These are phyloP conservation scores for Phytopythium aichiense DNA, from an alignment of 352 stramenopile species.

Conservation along the genomic window DNA sequence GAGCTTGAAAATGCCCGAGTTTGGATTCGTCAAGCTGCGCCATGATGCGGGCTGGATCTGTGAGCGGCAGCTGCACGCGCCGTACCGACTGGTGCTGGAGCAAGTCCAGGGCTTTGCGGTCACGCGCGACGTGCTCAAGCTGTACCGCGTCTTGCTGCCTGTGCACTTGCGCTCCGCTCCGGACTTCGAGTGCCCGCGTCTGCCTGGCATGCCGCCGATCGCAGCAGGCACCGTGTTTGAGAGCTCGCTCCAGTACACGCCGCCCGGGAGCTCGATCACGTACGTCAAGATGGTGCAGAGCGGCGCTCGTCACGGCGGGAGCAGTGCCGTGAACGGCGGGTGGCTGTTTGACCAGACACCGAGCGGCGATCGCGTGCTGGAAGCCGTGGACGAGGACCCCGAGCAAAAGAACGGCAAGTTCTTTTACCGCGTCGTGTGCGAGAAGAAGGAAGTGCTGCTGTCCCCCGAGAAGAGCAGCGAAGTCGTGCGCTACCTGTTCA, in stretches of 20 bases:
- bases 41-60: conserved; percentile 81
- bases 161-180: conserved; percentile 67
- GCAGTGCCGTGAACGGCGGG: conserved; percentile 36
- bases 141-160: conserved; percentile 69
- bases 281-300: conserved; percentile 72
- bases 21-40: conserved; percentile 76
- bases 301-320: conserved; percentile 32
- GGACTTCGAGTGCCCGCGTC: conserved; percentile 69
- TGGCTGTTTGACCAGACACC: conserved; percentile 70
- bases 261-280: conserved; percentile 68
- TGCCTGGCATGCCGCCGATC: conserved; percentile 62
- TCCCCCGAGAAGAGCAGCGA: conserved; percentile 67
- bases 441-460: conserved; percentile 71
- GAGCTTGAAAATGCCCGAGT: conserved; percentile 21
- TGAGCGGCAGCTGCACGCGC: conserved; percentile 44
- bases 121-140: conserved; percentile 62
- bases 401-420: conserved; percentile 83
- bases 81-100: conserved; percentile 51
- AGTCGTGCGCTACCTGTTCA: conserved; percentile 58
- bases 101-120: conserved; percentile 70
- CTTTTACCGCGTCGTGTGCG: conserved; percentile 67
- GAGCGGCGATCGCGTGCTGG: conserved; percentile 59
- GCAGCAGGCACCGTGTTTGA: conserved; percentile 73
- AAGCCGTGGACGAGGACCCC: conserved; percentile 65
- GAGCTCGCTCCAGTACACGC: conserved; percentile 73